Conservation (phyloP, 352 stramenopile species). For the Phytophthora citricola region DNA sequence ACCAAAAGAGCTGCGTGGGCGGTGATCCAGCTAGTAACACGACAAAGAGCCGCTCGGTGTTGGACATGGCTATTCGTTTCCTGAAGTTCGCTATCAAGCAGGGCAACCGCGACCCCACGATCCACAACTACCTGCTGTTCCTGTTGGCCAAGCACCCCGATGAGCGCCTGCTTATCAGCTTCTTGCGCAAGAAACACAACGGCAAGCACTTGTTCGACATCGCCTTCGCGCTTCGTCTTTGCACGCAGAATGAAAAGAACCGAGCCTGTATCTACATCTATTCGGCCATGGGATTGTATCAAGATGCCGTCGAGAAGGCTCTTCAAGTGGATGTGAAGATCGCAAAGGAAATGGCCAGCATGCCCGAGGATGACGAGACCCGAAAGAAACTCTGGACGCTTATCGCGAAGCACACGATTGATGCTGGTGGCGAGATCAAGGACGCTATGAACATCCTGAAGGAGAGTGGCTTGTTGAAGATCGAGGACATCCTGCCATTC, state of each 20-base stretch:
- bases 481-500: constrained; percentile 95
- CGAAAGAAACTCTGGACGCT: constrained; percentile 94
- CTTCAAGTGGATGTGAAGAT: constrained; percentile 93
- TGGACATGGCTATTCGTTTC: constrained; percentile 93
- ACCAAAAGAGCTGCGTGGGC: constrained; percentile 64
- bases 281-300: constrained; percentile 92
- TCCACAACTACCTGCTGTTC: constrained; percentile 94
- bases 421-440: constrained; percentile 86
- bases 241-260: constrained; percentile 93
- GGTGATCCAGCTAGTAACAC: constrained; percentile 27
- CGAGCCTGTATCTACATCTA: constrained; percentile 96
- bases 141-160: constrained; percentile 91
- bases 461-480: constrained; percentile 89
- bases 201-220: constrained; percentile 92
- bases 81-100: constrained; percentile 95
- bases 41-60: constrained; percentile 66
- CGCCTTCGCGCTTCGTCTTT: constrained; percentile 92
- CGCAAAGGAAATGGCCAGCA: constrained; percentile 93
- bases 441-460: constrained; percentile 88
- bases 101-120: constrained; percentile 89
- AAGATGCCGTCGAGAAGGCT: constrained; percentile 93
- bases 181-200: constrained; percentile 90
- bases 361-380: constrained; percentile 89
- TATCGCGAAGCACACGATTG: constrained; percentile 93
- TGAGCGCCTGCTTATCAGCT: constrained; percentile 90